phyloP scores from a whole-genome alignment of 495 filamentous ascomycete species.

The Parachaetomium inaequale region DNA sequence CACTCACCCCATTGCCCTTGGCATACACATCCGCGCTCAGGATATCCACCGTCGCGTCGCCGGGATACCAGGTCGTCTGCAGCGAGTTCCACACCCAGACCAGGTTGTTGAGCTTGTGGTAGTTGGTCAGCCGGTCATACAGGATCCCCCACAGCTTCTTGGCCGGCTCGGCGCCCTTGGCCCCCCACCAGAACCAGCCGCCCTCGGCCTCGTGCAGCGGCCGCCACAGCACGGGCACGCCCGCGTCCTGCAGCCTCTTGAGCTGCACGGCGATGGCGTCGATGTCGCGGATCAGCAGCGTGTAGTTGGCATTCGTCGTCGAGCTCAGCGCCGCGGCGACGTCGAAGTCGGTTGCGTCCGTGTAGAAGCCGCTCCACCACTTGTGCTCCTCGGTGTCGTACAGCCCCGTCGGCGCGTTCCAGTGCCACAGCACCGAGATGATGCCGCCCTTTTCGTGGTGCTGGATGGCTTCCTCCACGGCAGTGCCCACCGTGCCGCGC shows the following conservation, averaged over 20 bases:
- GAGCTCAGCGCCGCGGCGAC: conserved; percentile 36
- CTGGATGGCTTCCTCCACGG: conserved; percentile 46
- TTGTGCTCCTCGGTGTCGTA: conserved; percentile 40
- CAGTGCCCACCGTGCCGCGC: conserved; percentile 34
- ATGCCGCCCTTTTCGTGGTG: conserved; percentile 43
- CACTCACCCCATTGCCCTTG: conserved; percentile 36
- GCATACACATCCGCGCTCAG: conserved; percentile 38
- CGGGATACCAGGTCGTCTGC: conserved; percentile 44
- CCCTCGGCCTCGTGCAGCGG: conserved; percentile 51
- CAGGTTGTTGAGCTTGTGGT: conserved; percentile 44
- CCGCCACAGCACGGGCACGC: conserved; percentile 43
- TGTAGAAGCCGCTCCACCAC: conserved; percentile 52
- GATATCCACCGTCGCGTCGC: conserved; percentile 42
- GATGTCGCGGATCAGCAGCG: conserved; percentile 46
- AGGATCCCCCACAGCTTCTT: conserved; percentile 42
- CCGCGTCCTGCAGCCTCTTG: conserved; percentile 37
- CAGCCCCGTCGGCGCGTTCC: conserved; percentile 37
- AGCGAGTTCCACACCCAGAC: conserved; percentile 53
- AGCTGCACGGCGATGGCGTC: conserved; percentile 49
- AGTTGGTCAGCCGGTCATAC: conserved; percentile 41
- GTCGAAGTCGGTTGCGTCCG: conserved; percentile 44
- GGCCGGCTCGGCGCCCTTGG: conserved; percentile 42
- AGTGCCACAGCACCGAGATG: conserved; percentile 47
- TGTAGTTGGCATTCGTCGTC: conserved; percentile 43
- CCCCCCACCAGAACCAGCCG: conserved; percentile 54